A percentile compares a stretch with the other conserved stretches of the same genome.
Conservation (phyloP, 768 basidiomycete genomes). For the Boletus tomentosulus region DNA sequence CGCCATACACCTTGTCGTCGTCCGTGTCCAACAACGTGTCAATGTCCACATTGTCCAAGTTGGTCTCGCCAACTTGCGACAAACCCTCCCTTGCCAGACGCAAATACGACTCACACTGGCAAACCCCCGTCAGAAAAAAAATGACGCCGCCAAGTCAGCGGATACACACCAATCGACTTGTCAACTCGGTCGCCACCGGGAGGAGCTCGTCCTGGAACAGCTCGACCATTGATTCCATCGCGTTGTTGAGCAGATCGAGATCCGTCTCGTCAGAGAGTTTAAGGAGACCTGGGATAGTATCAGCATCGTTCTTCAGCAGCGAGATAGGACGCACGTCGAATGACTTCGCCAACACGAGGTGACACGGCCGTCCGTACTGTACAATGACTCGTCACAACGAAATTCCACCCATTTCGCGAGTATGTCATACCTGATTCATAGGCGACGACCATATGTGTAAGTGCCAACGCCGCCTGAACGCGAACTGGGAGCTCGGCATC, state of each 20-base stretch:
- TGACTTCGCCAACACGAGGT: slow-evolving; percentile 79
- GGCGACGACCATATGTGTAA: slow-evolving; percentile 68
- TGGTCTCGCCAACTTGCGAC: slow-evolving; percentile 45
- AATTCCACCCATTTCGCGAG: not conserved
- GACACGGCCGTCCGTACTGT: slow-evolving; percentile 66
- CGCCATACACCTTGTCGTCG: slow-evolving; percentile 83
- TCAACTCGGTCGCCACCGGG: slow-evolving; percentile 79
- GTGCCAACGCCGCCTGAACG: slow-evolving; percentile 75
- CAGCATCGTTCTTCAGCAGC: not conserved
- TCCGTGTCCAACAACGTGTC: slow-evolving; percentile 58
- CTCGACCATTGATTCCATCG: slow-evolving; percentile 86
- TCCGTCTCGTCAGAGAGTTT: slow-evolving; percentile 91
- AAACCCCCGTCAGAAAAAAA: not conserved
- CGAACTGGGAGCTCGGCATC: slow-evolving; percentile 80
- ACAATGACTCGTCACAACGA: not conserved
- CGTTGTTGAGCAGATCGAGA: slow-evolving; percentile 74
- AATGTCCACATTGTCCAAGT: slow-evolving; percentile 47
- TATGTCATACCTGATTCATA: slow-evolving; percentile 55
- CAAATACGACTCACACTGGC: slow-evolving; percentile 76
- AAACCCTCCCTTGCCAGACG: slow-evolving; percentile 72
- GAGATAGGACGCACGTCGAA: slow-evolving; percentile 55
- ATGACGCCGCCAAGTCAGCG: not conserved
- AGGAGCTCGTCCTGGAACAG: slow-evolving; percentile 80
- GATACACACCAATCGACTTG: slow-evolving; percentile 63
- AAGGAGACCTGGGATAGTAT: slow-evolving; percentile 57